A percentile compares a stretch with the other conserved stretches of the same genome.
These are phyloP conservation scores for Ophiostoma quercus DNA, from an alignment of 2,329 filamentous ascomycete species.

Conservation along the genomic window DNA sequence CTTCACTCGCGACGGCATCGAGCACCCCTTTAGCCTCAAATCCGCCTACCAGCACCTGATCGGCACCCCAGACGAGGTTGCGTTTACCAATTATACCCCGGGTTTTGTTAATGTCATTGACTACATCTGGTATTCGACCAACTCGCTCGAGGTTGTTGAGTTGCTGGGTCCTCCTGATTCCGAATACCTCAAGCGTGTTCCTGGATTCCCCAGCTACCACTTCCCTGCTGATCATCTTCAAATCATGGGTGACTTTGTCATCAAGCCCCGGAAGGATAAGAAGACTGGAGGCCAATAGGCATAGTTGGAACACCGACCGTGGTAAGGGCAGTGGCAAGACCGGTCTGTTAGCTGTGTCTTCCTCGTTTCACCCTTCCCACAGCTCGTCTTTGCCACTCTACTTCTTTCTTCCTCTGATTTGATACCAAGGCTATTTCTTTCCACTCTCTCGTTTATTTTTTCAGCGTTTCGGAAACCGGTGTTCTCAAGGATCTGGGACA, in stretches of 20 bases:
- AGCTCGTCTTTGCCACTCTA: not conserved
- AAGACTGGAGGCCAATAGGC: slow-evolving; percentile 40
- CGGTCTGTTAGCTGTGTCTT: not conserved
- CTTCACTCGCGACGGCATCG: slow-evolving; percentile 86
- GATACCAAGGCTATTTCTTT: slow-evolving; percentile 7
- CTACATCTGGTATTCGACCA: slow-evolving; percentile 97
- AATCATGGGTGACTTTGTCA: slow-evolving; percentile 80
- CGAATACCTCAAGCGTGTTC: slow-evolving; percentile 77
- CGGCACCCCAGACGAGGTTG: slow-evolving; percentile 75
- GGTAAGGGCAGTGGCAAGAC: not conserved
- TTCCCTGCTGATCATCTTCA: slow-evolving; percentile 92
- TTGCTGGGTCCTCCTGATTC: slow-evolving; percentile 82
- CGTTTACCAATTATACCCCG: slow-evolving; percentile 95
- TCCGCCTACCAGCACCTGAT: slow-evolving; percentile 81
- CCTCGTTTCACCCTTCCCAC: too few species aligned
- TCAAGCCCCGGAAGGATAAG: slow-evolving; percentile 81
- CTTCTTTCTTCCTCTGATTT: not conserved
- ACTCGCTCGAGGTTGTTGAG: slow-evolving; percentile 75
- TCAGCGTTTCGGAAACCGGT: slow-evolving; percentile 17
- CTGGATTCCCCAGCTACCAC: slow-evolving; percentile 89
- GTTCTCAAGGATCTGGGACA: slow-evolving; percentile 7
- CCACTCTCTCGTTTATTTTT: slow-evolving; percentile 14
- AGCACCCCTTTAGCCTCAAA: slow-evolving; percentile 88
- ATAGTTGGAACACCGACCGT: not conserved
- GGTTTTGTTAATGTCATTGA: slow-evolving; percentile 90